A percentile compares a stretch with the other conserved stretches of the same genome.
These are phyloP conservation scores for Psilocybe tampanensis DNA, from an alignment of 768 basidiomycete genomes.

Conservation along the genomic window DNA sequence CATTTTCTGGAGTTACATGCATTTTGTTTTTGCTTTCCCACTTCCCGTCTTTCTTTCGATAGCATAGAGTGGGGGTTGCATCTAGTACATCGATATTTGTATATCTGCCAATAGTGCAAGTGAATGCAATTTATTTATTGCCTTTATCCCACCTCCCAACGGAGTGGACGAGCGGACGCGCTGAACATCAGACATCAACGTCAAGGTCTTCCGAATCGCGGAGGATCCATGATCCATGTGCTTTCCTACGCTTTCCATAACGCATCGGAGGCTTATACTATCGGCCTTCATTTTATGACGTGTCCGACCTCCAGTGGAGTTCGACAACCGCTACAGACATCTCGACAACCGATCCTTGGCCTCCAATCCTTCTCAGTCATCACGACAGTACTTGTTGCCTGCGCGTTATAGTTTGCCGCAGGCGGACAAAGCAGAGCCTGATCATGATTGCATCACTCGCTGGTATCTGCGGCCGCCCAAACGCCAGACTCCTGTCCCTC, in stretches of 20 bases:
- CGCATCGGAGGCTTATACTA: slow-evolving; percentile 1
- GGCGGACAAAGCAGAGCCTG: not conserved
- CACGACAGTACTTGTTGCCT: no score
- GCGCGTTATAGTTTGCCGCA: not conserved
- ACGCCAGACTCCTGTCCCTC: not conserved
- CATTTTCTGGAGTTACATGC: not conserved
- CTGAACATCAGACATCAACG: not conserved
- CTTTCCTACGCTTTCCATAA: not conserved
- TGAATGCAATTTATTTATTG: not conserved
- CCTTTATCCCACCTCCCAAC: not conserved
- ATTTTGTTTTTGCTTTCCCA: not conserved
- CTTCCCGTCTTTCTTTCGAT: not conserved
- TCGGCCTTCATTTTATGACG: not conserved
- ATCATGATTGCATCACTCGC: not conserved
- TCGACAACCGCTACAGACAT: not conserved
- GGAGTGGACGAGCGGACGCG: not conserved
- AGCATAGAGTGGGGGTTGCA: not conserved
- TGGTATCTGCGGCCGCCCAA: not conserved
- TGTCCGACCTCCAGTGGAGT: not conserved
- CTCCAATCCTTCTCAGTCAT: no score
- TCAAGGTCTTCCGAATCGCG: not conserved
- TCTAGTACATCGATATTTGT: not conserved
- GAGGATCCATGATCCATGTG: not conserved
- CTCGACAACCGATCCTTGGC: not conserved
- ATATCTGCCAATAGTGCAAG: not conserved